These are phyloP conservation scores for Rhinocladiella mackenziei DNA, from an alignment of 2,329 filamentous ascomycete genomes.

Conservation along the genomic window DNA sequence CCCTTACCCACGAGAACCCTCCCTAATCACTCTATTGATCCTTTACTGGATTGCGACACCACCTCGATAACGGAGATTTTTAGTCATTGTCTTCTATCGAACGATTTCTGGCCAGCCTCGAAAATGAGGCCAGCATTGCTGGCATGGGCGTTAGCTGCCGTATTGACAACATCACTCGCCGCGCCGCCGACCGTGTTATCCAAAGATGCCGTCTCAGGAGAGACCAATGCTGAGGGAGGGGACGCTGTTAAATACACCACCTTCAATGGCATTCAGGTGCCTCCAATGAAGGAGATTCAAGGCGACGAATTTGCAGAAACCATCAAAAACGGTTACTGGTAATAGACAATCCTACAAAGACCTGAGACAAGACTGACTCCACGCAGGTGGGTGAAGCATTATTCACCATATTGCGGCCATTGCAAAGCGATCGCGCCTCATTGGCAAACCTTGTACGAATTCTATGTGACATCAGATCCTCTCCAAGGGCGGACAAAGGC, in stretches of 20 bases:
- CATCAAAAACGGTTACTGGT: constrained; percentile 53
- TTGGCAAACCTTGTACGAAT: constrained; percentile 92
- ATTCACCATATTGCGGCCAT: constrained; percentile 58
- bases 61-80: neutral
- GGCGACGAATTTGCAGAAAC: constrained; percentile 47
- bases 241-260: constrained; percentile 37
- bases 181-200: constrained; percentile 20
- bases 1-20: no score
- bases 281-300: constrained; percentile 47
- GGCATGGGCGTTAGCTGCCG: constrained; percentile 26
- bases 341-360: constrained; percentile 25
- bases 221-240: constrained; percentile 28
- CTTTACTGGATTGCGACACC: no score
- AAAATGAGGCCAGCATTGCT: constrained; percentile 29
- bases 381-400: constrained; percentile 50
- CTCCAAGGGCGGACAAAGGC: constrained; percentile 49
- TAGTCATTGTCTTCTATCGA: neutral
- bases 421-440: constrained; percentile 76
- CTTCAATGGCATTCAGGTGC: constrained; percentile 52
- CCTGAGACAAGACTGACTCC: constrained; percentile 12
- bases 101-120: constrained; percentile 6
- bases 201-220: constrained; percentile 22
- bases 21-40: no score
- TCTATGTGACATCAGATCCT: constrained; percentile 79
- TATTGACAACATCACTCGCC: constrained; percentile 16